Conservation (phyloP, 1,284 basidiomycete genomes). For the Vanrija sp. region DNA sequence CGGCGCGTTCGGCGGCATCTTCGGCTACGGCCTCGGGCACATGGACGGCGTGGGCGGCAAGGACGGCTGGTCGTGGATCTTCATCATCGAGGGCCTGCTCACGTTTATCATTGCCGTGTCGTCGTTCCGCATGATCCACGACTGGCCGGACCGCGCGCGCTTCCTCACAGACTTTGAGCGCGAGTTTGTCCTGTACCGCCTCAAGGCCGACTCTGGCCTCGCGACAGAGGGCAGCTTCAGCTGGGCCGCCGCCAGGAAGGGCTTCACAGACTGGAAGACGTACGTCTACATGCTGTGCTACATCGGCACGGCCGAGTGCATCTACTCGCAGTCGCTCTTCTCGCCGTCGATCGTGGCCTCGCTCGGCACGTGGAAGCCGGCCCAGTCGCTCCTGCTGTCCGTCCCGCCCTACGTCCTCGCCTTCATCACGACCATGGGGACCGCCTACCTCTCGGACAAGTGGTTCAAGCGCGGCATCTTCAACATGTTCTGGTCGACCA, state of each 20-base stretch:
- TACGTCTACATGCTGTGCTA: conserved; percentile 45
- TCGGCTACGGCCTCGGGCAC: conserved; percentile 33
- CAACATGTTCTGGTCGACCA: conserved; percentile 50
- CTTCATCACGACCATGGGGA: conserved; percentile 51
- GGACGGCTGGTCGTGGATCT: conserved; percentile 51
- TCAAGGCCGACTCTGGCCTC: conserved; percentile 47
- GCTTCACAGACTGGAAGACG: conserved; percentile 45
- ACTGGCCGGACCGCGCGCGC: conserved; percentile 50
- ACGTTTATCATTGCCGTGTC: conserved; percentile 42
- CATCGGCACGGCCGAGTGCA: conserved; percentile 45
- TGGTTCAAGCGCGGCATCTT: conserved; percentile 45
- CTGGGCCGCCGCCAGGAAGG: conserved; percentile 33
- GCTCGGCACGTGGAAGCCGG: conserved; percentile 45
- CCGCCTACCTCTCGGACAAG: conserved; percentile 48
- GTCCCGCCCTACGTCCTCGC: conserved; percentile 52
- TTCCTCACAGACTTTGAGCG: conserved; percentile 49
- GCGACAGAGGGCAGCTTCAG: conserved; percentile 40
- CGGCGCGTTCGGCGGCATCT: conserved; percentile 49
- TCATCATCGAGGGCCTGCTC: conserved; percentile 51
- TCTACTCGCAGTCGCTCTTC: conserved; percentile 50
- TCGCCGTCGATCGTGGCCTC: conserved; percentile 48
- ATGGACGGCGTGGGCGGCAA: conserved; percentile 47
- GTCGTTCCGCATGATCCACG: conserved; percentile 48
- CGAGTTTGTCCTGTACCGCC: conserved; percentile 42
- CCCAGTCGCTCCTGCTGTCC: conserved; percentile 48